A percentile compares a stretch with the other conserved stretches of the same genome.
Evolutionary conservation across 495 filamentous ascomycete genomes (phyloP).

Genomic region (Neurospora intermedia): DNA sequence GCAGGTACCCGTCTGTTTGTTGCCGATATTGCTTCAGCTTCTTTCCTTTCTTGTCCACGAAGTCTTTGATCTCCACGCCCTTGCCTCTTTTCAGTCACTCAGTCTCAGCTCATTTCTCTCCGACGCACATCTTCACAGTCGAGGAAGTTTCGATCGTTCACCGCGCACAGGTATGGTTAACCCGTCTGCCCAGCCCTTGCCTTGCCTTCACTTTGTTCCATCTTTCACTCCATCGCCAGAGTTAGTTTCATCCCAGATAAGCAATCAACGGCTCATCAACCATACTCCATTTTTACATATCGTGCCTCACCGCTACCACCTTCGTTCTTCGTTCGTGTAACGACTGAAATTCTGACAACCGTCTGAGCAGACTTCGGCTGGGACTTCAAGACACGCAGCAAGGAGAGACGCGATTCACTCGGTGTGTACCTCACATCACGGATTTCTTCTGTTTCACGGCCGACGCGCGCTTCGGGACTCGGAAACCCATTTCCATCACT

Average conservation of each 20-base stretch:
- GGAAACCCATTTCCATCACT: background rate
- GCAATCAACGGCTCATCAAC: background rate
- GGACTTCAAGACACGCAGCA: background rate
- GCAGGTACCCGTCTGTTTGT: background rate
- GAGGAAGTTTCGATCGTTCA: background rate
- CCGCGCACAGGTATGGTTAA: background rate
- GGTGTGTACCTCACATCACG: background rate
- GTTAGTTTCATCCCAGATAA: background rate
- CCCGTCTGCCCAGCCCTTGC: background rate
- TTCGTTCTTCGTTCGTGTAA: background rate
- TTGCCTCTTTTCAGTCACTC: background rate
- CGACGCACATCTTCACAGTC: background rate
- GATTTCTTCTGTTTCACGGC: background rate
- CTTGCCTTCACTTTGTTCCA: background rate
- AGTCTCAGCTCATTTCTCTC: background rate
- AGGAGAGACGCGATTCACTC: background rate
- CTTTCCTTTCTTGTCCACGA: background rate
- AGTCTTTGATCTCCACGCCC: background rate
- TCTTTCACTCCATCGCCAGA: background rate
- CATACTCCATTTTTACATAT: background rate
- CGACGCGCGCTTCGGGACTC: conserved; percentile 2
- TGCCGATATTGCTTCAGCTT: background rate
- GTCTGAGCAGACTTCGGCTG: background rate
- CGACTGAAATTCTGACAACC: background rate
- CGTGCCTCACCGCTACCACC: too few species aligned